Evolutionary conservation across 768 basidiomycete genomes (phyloP).

Genomic region (Mycena albidolilacea): DNA sequence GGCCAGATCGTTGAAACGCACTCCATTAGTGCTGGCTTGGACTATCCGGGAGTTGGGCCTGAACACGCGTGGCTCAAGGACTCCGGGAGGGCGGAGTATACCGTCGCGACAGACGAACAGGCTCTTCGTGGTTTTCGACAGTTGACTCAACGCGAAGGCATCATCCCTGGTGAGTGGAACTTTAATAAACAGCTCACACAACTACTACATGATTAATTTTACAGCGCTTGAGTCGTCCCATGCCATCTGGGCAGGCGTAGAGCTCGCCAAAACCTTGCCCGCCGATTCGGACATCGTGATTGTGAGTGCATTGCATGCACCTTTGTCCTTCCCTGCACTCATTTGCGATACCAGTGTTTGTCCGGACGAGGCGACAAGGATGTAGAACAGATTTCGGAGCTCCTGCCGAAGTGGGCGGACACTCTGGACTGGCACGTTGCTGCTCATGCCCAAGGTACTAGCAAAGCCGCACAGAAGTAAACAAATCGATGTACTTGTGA

Average conservation of each 20-base stretch:
- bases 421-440: slow-evolving; percentile 93
- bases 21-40: slow-evolving; percentile 95
- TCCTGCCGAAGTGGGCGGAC: slow-evolving; percentile 97
- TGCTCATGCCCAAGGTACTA: slow-evolving; percentile 38
- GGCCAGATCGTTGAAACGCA: slow-evolving; percentile 99
- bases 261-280: slow-evolving; percentile 86
- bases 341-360: slow-evolving; percentile 71
- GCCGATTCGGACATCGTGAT: slow-evolving; percentile 92
- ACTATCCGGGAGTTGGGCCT: slow-evolving; percentile 98
- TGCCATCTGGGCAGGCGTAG: slow-evolving; percentile 94
- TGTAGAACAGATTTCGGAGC: slow-evolving; percentile 95
- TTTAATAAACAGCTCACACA: background rate
- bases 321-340: slow-evolving; percentile 12
- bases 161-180: slow-evolving; percentile 85
- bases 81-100: slow-evolving; percentile 93
- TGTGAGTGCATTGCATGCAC: slow-evolving; percentile 63
- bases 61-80: slow-evolving; percentile 99
- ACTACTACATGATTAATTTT: slow-evolving; percentile 16
- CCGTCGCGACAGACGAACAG: slow-evolving; percentile 93
- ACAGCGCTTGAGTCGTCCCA: slow-evolving; percentile 95
- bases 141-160: slow-evolving; percentile 94
- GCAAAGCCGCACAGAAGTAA: slow-evolving; percentile 10
- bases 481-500: background rate
- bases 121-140: slow-evolving; percentile 93
- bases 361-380: slow-evolving; percentile 98